Evolutionary conservation across 75 land plant genomes (phyloP), one percentile per base, ranked within the genome.

Genomic region (Picea glauca): DNA sequence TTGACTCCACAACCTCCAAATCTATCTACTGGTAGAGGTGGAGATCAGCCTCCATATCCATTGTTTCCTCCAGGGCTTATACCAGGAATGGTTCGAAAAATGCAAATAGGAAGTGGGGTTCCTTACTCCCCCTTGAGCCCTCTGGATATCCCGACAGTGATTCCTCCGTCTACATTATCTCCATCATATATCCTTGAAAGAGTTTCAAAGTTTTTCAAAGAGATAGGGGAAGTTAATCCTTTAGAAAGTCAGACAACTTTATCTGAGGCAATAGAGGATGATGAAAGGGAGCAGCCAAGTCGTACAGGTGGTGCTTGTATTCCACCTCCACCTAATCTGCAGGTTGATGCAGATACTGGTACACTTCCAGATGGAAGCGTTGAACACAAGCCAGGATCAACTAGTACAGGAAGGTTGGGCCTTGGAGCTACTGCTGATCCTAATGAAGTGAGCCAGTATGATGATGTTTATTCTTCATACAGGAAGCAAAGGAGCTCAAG

Each of bases 101-200:
- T 91, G 98, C 98, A 97, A 77, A 94, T 97, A 59, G 99, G 99
- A 54, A 94, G 95, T 83, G 99, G 99, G 6, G 99, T 97, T 60
- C 99, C 99, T 0, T 97, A 97, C 83, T 97, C 98, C 13, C 91
- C 99, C 21, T 58, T 97, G 84, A 94, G 94, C 81, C 96, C 93
- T 35, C 80, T 93, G 58, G 99, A 97, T 81, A 97, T 97, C 30
- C 99, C 99, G 5, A 91, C 99, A 61, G 85, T 91, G 5, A 94
- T 97, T 35, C 99, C 99, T 23, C 89, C 98, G 30, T 93, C 98
- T 32, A 88, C 85, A 38, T 70, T 87, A 1, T 75, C 98, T 1
- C 91, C 81, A 20, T 85, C 96, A 1, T 92, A 94, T 63, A 90
- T 93, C 57, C 83, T 91, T 0, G 93, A 95, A 75, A 85, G 93